Evolutionary conservation across 305 asterid species (phyloP).

Genomic region (Lippia alba): DNA sequence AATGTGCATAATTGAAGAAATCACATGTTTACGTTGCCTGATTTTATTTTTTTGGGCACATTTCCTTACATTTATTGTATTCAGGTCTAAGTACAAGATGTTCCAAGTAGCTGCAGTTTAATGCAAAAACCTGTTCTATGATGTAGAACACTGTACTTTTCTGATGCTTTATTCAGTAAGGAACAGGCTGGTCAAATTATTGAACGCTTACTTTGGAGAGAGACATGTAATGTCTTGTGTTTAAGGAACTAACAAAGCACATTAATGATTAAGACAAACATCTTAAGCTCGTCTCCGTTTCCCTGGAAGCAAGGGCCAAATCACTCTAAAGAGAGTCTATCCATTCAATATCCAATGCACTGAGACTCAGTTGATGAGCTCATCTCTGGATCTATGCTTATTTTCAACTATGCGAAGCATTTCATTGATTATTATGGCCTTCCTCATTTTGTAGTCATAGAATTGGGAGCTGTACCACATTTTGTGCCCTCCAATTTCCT

Average conservation of each 20-base stretch:
- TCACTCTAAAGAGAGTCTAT: no score
- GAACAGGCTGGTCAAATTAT: neutral
- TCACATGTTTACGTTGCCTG: neutral
- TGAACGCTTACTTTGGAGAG: neutral
- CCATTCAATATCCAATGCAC: no score
- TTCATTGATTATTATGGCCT: no score
- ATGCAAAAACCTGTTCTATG: no score
- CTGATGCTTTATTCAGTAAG: conserved; percentile 6
- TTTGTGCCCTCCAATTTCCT: neutral
- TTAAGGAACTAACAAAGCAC: neutral
- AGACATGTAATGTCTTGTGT: neutral
- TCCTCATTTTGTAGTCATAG: conserved; percentile 1
- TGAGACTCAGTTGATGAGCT: no score
- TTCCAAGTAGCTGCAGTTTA: neutral
- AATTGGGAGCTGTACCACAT: conserved; percentile 12
- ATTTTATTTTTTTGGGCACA: neutral
- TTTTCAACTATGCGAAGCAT: no score
- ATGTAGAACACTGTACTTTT: no score
- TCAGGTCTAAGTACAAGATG: neutral
- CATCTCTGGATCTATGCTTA: no score
- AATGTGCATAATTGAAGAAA: neutral
- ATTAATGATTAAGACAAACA: neutral
- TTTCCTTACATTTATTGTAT: conserved; percentile 5
- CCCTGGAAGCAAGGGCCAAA: no score
- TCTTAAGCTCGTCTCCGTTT: neutral